Base-by-base conservation (phyloP, 2,329 filamentous ascomycete genomes). In the Pseudocercospora cruenta region DNA sequence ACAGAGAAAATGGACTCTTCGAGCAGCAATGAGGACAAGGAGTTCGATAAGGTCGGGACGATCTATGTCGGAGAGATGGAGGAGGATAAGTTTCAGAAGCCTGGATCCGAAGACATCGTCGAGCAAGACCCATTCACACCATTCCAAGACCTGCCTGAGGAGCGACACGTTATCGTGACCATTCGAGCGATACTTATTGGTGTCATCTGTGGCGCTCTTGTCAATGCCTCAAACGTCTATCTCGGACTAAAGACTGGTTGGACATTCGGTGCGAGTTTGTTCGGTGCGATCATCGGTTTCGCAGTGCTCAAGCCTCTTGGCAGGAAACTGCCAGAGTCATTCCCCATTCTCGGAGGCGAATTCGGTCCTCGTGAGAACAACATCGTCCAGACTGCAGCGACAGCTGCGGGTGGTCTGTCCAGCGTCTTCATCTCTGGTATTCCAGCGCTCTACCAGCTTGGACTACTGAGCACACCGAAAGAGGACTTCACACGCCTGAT, bases 281-380 rank as follows among this genome's bases (percentile, higher is more conserved):
- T 74, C 49, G 70, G 78, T 72, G 83, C 86, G 60, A 87, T 88
- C 70, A 84, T 88, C 67, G 87, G 87, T 53, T 88, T 87, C 66
- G 86, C 83, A 5, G 81, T 88, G 67, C 78, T 88, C 72, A 85
- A 86, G 70, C 78, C 85, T 64, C 76, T 87, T n/a, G 83, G 82
- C 12, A 84, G 80, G 69, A 76, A 81, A 7, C 74, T 85, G 21
- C 82, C 82, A 10, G 76, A 78, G 51, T 79, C 78, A 47, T 78
- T 87, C 59, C 85, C 85, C 2, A 78, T 84, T 49, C 77, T 88
- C 8, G 86, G 86, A 22, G 83, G 82, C 2, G 76, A 76, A 31
- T 88, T 88, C 67, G 87, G 87, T 1, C 86, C 87, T 9, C 85
- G 86, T 70, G 87, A 88, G 74, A 88, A 88, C 79, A 86, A 84